These are phyloP conservation scores for Copromyces sp. DNA, from an alignment of 495 filamentous ascomycete genomes.

Conservation along the genomic window DNA sequence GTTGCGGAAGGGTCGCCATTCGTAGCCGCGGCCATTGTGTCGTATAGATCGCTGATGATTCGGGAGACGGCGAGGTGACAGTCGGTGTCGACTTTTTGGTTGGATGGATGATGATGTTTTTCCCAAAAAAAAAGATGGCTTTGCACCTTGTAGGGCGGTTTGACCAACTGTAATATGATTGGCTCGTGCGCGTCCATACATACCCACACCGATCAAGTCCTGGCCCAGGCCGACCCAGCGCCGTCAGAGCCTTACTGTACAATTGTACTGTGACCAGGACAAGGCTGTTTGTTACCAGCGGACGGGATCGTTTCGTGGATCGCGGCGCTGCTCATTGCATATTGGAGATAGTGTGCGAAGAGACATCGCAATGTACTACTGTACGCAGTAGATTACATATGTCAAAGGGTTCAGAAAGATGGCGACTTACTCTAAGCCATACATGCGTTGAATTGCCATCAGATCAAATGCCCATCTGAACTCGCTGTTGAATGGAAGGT, in stretches of 20 bases:
- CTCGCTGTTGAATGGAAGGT: neutral
- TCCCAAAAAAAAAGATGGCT: neutral
- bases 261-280: neutral
- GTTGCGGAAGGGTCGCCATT: slow-evolving; percentile 44
- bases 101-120: neutral
- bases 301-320: neutral
- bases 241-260: neutral
- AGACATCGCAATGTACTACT: no score
- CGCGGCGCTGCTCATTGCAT: neutral
- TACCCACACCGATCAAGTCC: neutral
- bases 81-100: neutral
- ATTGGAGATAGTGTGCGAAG: neutral
- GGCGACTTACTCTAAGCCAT: neutral
- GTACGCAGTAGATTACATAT: no score
- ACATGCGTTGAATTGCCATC: neutral
- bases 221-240: neutral
- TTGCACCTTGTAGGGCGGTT: neutral
- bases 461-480: neutral
- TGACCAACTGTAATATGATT: neutral
- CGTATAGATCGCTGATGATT: neutral
- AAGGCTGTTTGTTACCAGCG: neutral
- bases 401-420: no score
- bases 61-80: neutral
- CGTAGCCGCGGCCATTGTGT: slow-evolving; percentile 38
- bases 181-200: neutral